Evolutionary conservation across 139 green algal species (phyloP), one percentile per base, ranked within the genome.

Genomic region (Chlorella sp.): DNA sequence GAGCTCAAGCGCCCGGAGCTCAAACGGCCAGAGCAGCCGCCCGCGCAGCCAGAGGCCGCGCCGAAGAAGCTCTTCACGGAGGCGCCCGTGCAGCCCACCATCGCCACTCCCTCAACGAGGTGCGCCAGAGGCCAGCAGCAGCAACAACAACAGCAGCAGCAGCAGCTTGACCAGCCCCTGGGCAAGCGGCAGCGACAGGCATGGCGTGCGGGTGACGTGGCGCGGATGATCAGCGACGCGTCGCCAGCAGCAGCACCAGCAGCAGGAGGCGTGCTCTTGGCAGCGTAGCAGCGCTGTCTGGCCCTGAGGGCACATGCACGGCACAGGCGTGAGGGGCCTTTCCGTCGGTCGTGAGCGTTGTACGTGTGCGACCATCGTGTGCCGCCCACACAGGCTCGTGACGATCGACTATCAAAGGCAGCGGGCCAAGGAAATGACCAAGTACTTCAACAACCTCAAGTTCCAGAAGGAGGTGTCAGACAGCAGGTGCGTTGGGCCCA

Each of bases 371-470:
- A n/a, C n/a, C n/a, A n/a, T n/a, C n/a, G n/a, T n/a, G n/a, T n/a
- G n/a, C n/a, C n/a, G n/a, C n/a, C n/a, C n/a, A n/a, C n/a, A n/a
- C 62, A 67, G 27, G 62, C 3, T 42, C 24, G 85, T 95, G 27
- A 94, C 90, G 0, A 80, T 98, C 6, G 90, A 97, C 76, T 95
- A 91, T 69, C 93, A 98, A 86, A 84, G 95, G 29, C 50, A 85
- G 69, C 83, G 89, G 22, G 95, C 95, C 20, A 98, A 98, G 82
- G 89, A 92, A 61, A 90, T 99, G 87, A 66, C 26, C 64, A 69
- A 71, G 66, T 71, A 71, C 66, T 71, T 71, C 66, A 35, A 71
- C 22, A 55, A n/a, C 66, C 35, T 42, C 5, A 69, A 71, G 72
- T 20, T 64, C 20, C n/a, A n/a, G n/a, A 55, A 55, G 17, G 42